phyloP scores from a whole-genome alignment of 176 grass and related monocot genomes.

The Triticum timopheevii region DNA sequence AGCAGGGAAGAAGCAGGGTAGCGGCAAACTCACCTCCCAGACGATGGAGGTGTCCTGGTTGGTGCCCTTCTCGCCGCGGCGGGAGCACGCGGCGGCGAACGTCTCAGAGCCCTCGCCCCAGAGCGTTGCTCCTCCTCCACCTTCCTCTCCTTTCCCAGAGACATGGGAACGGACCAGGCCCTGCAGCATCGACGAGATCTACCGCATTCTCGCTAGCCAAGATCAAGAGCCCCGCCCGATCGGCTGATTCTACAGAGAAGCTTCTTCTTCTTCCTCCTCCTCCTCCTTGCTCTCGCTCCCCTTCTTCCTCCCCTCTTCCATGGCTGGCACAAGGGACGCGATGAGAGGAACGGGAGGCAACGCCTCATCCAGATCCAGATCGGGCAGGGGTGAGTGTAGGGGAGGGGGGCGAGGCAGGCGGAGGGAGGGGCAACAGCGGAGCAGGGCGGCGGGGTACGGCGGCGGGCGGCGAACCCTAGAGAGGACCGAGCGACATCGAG shows the following conservation, averaged over 20 bases:
- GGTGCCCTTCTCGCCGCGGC: conserved; percentile 86
- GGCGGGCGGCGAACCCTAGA: too few relatives aligned
- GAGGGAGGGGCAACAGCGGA: too few relatives aligned
- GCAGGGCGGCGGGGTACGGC: too few relatives aligned
- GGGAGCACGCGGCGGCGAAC: conserved; percentile 74
- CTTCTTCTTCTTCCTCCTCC: not conserved
- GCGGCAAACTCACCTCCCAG: conserved; percentile 57
- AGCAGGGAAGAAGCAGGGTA: not conserved
- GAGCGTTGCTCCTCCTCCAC: conserved; percentile 28
- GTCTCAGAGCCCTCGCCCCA: conserved; percentile 56
- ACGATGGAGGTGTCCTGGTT: conserved; percentile 95
- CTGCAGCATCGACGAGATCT: conserved; percentile 79
- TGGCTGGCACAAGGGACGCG: too few relatives aligned
- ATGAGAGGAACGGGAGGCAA: too few relatives aligned
- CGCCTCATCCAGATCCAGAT: too few relatives aligned
- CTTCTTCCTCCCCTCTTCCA: too few relatives aligned
- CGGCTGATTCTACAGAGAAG: not conserved
- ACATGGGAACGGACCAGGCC: conserved; percentile 78
- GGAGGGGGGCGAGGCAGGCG: too few relatives aligned
- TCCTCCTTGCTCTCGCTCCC: not conserved
- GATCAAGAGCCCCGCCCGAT: not conserved
- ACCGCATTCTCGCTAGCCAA: conserved; percentile 45
- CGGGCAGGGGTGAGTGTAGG: too few relatives aligned
- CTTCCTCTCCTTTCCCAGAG: conserved; percentile 46
- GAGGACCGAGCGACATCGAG: too few relatives aligned